phyloP scores from a whole-genome alignment of 2,329 filamentous ascomycete species.

The Pseudocercospora eumusae region DNA sequence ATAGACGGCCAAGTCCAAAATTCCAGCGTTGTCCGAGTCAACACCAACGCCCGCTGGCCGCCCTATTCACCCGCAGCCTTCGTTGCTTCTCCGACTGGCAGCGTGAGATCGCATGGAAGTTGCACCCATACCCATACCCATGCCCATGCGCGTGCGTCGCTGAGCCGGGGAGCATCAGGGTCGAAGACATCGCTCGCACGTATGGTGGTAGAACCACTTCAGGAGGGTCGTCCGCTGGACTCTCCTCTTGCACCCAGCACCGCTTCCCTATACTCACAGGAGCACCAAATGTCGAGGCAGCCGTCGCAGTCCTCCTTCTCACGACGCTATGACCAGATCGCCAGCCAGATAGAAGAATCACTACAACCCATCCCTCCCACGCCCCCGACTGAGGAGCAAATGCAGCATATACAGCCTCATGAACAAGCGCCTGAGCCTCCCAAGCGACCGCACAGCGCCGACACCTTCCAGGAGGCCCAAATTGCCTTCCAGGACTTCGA shows the following conservation, averaged over 20 bases:
- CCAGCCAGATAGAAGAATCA: conserved; percentile 35
- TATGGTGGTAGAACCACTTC: conserved; percentile 43
- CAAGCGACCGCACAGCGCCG: conserved; percentile 55
- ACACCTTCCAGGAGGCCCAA: conserved; percentile 66
- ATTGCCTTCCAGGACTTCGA: conserved; percentile 78
- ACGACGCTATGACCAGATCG: conserved; percentile 36
- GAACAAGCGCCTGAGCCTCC: conserved; percentile 25
- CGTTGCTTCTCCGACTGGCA: conserved; percentile 67
- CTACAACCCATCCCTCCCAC: conserved; percentile 34
- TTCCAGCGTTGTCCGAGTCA: conserved; percentile 68
- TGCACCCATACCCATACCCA: no score
- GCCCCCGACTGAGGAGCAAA: conserved; percentile 27
- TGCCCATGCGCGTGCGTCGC: conserved; percentile 25
- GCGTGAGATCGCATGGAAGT: conserved; percentile 54
- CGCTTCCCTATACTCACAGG: conserved; percentile 26
- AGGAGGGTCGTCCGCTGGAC: conserved; percentile 41
- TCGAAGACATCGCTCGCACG: conserved; percentile 46
- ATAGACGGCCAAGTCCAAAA: no score
- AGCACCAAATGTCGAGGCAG: conserved; percentile 31
- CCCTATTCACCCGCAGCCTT: conserved; percentile 70
- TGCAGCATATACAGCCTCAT: conserved; percentile 28
- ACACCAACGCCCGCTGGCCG: conserved; percentile 65
- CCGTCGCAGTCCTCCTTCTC: conserved; percentile 33
- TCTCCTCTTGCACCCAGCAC: conserved; percentile 38
- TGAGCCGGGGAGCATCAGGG: conserved; percentile 42